Percentiles rank a stretch among this genome's conserved stretches.
Conservation (phyloP, 1,284 basidiomycete genomes). For the Sporisorium scitamineum region DNA sequence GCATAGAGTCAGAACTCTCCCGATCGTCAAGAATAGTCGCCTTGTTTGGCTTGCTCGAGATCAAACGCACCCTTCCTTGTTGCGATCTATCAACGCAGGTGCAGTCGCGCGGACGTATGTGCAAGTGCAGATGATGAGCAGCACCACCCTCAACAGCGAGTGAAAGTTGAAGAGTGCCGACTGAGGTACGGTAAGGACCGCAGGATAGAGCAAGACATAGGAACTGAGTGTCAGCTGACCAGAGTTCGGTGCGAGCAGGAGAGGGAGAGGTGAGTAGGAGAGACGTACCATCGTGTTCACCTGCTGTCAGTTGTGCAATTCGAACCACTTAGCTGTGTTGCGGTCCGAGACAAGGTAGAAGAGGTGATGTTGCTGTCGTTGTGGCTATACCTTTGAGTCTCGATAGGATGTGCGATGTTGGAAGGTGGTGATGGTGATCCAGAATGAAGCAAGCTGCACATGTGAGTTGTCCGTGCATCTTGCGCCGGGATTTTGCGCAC, state of each 20-base stretch:
- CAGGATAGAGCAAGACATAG: background rate
- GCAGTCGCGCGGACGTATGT: conserved; percentile 92
- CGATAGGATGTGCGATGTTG: background rate
- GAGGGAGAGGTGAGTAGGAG: background rate
- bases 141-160: conserved; percentile 89
- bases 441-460: background rate
- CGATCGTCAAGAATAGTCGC: no score
- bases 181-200: conserved; percentile 71
- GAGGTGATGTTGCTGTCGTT: background rate
- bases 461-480: background rate
- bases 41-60: background rate
- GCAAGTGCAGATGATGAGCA: conserved; percentile 95
- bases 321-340: no score
- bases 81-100: conserved; percentile 89
- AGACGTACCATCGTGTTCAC: conserved; percentile 7
- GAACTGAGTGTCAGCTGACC: conserved; percentile 5
- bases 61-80: conserved; percentile 81
- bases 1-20: background rate
- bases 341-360: no score
- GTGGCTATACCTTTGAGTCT: background rate
- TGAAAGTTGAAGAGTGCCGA: conserved; percentile 98
- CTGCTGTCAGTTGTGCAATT: background rate
- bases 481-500: background rate
- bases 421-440: background rate
- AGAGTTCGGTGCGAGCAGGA: background rate